Conservation (phyloP, 2,329 filamentous ascomycete genomes). For the Aaosphaeria arxii region DNA sequence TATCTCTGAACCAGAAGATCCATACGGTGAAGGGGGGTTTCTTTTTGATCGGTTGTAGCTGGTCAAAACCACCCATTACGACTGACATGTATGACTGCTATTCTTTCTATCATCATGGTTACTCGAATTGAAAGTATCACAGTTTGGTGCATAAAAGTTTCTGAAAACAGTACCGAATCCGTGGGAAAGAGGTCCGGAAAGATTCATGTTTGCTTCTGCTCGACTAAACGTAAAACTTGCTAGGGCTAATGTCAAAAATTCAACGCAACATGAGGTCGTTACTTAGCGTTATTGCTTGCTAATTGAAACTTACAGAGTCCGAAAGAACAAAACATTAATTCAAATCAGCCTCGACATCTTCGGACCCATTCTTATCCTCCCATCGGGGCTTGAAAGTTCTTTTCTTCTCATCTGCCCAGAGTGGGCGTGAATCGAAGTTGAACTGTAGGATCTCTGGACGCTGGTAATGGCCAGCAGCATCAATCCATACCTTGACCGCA, state of each 20-base stretch:
- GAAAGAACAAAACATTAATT: too few species aligned
- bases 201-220: too few species aligned
- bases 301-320: too few species aligned
- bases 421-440: constrained; percentile 20
- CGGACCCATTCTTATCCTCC: neutral
- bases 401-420: constrained; percentile 28
- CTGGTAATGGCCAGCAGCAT: constrained; percentile 36
- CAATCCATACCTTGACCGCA: constrained; percentile 37
- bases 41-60: constrained; percentile 7
- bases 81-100: too few species aligned
- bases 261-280: too few species aligned
- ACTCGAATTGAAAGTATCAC: too few species aligned
- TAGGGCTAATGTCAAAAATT: too few species aligned
- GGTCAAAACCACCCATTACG: neutral
- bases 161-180: neutral
- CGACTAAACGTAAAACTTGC: too few species aligned
- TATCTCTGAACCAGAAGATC: constrained; percentile 11
- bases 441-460: constrained; percentile 36
- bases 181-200: neutral
- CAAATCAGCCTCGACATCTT: too few species aligned
- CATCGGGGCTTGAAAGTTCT: neutral
- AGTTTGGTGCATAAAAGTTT: too few species aligned
- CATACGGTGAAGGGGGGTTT: constrained; percentile 8
- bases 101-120: too few species aligned
- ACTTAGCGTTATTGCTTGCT: too few species aligned